Conservation (phyloP, 2,329 filamentous ascomycete genomes). For the Teratosphaeriaceae sp. region DNA sequence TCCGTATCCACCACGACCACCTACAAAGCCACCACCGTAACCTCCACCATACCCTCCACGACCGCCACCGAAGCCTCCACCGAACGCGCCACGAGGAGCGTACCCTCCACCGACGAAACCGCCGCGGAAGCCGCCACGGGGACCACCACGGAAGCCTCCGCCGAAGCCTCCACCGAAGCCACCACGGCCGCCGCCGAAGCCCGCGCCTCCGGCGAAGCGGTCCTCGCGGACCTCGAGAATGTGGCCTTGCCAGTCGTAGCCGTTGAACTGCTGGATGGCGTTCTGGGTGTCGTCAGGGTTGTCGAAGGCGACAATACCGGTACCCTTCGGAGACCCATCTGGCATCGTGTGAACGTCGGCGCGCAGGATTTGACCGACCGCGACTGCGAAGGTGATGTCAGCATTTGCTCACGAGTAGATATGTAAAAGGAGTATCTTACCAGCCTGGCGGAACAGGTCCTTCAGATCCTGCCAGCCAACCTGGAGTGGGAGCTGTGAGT, state of each 20-base stretch:
- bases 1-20: slow-evolving; percentile 51
- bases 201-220: slow-evolving; percentile 65
- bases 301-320: slow-evolving; percentile 95
- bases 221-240: slow-evolving; percentile 93
- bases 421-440: slow-evolving; percentile 50
- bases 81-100: slow-evolving; percentile 24
- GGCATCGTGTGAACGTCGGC: slow-evolving; percentile 91
- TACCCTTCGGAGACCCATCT: slow-evolving; percentile 91
- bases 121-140: slow-evolving; percentile 49
- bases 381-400: slow-evolving; percentile 36
- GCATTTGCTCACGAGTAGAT: slow-evolving; percentile 11
- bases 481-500: slow-evolving; percentile 79
- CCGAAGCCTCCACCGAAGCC: slow-evolving; percentile 48
- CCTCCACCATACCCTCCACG: slow-evolving; percentile 48
- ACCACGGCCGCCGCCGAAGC: slow-evolving; percentile 34
- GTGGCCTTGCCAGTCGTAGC: slow-evolving; percentile 96
- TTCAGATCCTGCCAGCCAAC: slow-evolving; percentile 99
- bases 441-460: slow-evolving; percentile 95
- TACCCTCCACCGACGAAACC: slow-evolving; percentile 37
- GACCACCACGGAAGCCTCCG: slow-evolving; percentile 34
- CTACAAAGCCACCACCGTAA: slow-evolving; percentile 41
- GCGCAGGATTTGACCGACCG: slow-evolving; percentile 72
- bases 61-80: slow-evolving; percentile 36
- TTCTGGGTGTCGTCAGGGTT: slow-evolving; percentile 90
- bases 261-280: slow-evolving; percentile 96